Evolutionary conservation across 805 yeast genomes (phyloP).

Genomic region (Ogataea nakhonphanomensis): DNA sequence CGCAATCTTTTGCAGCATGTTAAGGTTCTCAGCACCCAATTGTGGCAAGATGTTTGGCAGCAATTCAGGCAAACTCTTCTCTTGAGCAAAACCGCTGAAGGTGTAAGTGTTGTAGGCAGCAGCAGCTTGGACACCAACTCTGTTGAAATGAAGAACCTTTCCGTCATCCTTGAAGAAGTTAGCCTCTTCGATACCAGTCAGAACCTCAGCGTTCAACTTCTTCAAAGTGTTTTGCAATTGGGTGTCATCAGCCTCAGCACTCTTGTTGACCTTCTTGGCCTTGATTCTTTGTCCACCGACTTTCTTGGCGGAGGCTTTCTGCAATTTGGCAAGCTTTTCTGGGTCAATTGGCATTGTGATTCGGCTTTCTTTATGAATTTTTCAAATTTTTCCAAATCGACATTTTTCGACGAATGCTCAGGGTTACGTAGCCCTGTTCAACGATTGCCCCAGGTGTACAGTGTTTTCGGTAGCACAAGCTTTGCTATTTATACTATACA

Average conservation of each 20-base stretch:
- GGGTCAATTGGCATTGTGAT: conserved; percentile 79
- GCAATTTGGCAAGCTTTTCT: conserved; percentile 90
- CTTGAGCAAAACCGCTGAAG: conserved; percentile 92
- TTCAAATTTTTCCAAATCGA: conserved; percentile 12
- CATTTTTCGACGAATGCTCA: conserved; percentile 13
- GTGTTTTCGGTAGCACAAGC: no score
- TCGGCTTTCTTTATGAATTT: conserved; percentile 8
- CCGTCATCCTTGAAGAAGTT: conserved; percentile 97
- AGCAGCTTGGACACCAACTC: conserved; percentile 94
- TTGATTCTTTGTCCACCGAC: conserved; percentile 87
- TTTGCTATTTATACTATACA: conserved; percentile 4
- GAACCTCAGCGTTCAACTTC: conserved; percentile 84
- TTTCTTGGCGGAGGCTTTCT: conserved; percentile 79
- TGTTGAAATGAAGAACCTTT: conserved; percentile 90
- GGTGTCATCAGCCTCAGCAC: conserved; percentile 80
- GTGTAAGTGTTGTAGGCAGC: conserved; percentile 88
- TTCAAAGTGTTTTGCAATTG: conserved; percentile 85
- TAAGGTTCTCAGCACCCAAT: conserved; percentile 93
- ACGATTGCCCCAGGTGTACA: no score
- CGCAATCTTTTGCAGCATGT: conserved; percentile 84
- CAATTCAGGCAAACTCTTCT: conserved; percentile 87
- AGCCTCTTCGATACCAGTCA: conserved; percentile 92
- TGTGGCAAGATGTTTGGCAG: conserved; percentile 93
- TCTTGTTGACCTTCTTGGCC: conserved; percentile 70
- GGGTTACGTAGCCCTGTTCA: conserved; percentile 13